Percentiles rank a stretch among this genome's conserved stretches.
phyloP scores from a whole-genome alignment of 129 eudicot species.

The Flaveria trinervia region DNA sequence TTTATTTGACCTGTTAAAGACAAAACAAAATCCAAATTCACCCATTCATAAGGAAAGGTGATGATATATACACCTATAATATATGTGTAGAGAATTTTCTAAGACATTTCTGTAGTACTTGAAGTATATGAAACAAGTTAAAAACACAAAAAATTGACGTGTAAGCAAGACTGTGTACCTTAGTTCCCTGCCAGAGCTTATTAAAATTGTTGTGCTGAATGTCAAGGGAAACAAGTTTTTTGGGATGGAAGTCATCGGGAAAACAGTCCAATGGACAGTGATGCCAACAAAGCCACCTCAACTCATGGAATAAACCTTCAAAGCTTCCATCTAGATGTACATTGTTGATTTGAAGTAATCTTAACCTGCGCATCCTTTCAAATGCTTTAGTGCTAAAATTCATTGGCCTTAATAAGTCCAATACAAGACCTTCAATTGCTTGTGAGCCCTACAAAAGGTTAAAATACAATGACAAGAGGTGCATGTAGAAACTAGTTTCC shows the following conservation, averaged over 20 bases:
- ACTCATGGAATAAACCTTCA: conserved; percentile 8
- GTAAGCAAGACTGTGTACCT: conserved; percentile 1
- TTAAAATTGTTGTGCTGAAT: conserved; percentile 12
- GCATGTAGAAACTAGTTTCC: not conserved
- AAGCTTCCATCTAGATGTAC: conserved; percentile 21
- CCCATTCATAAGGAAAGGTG: no score
- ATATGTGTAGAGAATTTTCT: not conserved
- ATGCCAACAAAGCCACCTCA: conserved; percentile 34
- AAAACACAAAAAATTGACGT: not conserved
- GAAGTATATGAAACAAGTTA: not conserved
- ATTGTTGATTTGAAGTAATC: conserved; percentile 31
- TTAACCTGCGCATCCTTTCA: conserved; percentile 22
- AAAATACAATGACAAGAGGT: not conserved
- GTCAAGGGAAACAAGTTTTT: conserved; percentile 21
- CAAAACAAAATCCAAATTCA: not conserved
- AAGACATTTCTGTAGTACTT: not conserved
- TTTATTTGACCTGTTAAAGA: not conserved
- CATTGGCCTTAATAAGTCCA: conserved; percentile 4
- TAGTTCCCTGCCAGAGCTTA: conserved; percentile 17
- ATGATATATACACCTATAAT: no score
- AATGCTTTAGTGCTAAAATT: conserved; percentile 22
- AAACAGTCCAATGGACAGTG: conserved; percentile 11
- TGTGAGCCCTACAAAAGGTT: conserved; percentile 9
- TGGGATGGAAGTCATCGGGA: conserved; percentile 9
- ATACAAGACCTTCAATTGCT: conserved; percentile 5